Percentiles rank a stretch among this genome's conserved stretches.
These are phyloP conservation scores for Penicillium robsamsonii DNA, from an alignment of 495 filamentous ascomycete genomes.

Conservation along the genomic window DNA sequence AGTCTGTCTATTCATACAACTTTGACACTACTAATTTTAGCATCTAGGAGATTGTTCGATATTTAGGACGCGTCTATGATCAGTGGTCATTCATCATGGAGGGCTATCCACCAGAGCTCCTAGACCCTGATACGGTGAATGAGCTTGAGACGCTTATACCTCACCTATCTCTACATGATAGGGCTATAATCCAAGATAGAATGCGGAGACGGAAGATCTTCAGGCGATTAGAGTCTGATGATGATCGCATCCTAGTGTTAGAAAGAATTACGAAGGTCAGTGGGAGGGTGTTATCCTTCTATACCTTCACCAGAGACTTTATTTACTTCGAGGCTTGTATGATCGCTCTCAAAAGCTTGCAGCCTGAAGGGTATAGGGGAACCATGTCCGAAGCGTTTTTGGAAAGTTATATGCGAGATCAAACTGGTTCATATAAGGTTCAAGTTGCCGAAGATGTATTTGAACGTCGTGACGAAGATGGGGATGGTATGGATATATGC, in stretches of 20 bases:
- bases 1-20: background rate
- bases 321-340: slow-evolving; percentile 6
- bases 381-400: background rate
- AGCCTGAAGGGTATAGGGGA: slow-evolving; percentile 1
- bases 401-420: background rate
- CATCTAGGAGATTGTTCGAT: background rate
- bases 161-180: background rate
- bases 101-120: background rate
- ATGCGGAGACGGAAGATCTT: slow-evolving; percentile 1
- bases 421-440: background rate
- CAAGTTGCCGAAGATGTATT: background rate
- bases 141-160: background rate
- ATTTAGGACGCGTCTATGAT: background rate
- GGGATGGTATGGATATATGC: background rate
- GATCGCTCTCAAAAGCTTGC: slow-evolving; percentile 3
- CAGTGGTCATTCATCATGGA: slow-evolving; percentile 1
- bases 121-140: slow-evolving; percentile 1
- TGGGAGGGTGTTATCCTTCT: slow-evolving; percentile 2
- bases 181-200: background rate
- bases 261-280: background rate
- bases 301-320: slow-evolving; percentile 10
- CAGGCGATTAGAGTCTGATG: background rate
- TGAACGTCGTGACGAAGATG: slow-evolving; percentile 2
- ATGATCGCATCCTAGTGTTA: background rate
- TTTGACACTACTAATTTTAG: background rate